These are phyloP conservation scores for Aurantiochytrium sp. DNA, from an alignment of 108 stramenopile genomes.

Conservation along the genomic window DNA sequence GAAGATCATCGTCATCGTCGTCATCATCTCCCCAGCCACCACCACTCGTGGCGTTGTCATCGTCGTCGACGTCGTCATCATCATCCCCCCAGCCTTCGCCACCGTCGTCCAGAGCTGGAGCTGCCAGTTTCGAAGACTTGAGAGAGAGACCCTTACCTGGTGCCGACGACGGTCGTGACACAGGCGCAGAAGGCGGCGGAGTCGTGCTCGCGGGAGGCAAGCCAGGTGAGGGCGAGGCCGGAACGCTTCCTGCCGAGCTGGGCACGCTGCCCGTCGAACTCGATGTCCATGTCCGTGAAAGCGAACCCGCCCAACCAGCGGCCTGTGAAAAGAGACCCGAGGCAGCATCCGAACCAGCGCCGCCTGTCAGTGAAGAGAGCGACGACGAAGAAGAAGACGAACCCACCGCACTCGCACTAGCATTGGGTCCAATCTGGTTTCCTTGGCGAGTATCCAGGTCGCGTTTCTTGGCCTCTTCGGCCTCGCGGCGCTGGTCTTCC, in stretches of 20 bases:
- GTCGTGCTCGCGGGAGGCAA: background rate
- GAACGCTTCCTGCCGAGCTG: background rate
- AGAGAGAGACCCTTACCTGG: background rate
- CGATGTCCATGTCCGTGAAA: background rate
- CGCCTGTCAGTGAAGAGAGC: background rate
- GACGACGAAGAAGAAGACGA: background rate
- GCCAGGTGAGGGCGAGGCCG: background rate
- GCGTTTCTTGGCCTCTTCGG: slow-evolving; percentile 1
- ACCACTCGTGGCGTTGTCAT: background rate
- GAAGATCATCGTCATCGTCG: background rate
- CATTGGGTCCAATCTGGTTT: background rate
- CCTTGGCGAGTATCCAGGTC: background rate
- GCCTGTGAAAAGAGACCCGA: background rate
- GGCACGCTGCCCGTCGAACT: background rate
- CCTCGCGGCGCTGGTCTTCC: background rate
- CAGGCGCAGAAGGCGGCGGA: background rate
- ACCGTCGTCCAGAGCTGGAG: background rate
- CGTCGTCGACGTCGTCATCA: background rate
- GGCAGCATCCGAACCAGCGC: background rate
- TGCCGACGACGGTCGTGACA: background rate
- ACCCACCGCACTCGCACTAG: background rate
- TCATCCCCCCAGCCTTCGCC: background rate
- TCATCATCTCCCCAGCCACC: background rate
- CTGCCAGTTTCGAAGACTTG: background rate
- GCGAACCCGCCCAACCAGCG: background rate